Evolutionary conservation across 345 rosid genomes (phyloP).

Genomic region (Moricandia arvensis): DNA sequence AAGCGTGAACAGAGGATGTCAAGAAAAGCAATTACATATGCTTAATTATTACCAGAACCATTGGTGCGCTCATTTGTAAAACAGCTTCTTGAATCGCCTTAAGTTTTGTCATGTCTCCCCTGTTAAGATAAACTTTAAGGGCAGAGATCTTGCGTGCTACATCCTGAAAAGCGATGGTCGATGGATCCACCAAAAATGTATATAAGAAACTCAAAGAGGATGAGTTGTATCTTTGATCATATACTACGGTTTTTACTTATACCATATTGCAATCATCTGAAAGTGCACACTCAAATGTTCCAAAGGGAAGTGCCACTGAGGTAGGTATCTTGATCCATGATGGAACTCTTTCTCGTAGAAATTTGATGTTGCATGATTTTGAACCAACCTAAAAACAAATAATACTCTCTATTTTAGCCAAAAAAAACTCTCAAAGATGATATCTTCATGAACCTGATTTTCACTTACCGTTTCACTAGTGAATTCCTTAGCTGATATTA

Average conservation of each 20-base stretch:
- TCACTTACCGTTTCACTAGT: slow-evolving; percentile 65
- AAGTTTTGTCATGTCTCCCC: slow-evolving; percentile 52
- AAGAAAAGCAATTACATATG: not conserved
- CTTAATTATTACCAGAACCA: slow-evolving; percentile 25
- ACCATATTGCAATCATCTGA: slow-evolving; percentile 69
- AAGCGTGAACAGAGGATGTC: slow-evolving; percentile 15
- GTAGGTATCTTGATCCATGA: slow-evolving; percentile 92
- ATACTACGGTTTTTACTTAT: slow-evolving; percentile 12
- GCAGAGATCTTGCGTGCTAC: slow-evolving; percentile 40
- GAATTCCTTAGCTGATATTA: slow-evolving; percentile 80
- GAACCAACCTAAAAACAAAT: slow-evolving; percentile 75
- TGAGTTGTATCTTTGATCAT: not conserved
- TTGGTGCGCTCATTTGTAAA: slow-evolving; percentile 41
- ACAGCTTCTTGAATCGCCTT: slow-evolving; percentile 51
- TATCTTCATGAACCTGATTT: slow-evolving; percentile 2
- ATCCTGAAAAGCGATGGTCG: slow-evolving; percentile 38
- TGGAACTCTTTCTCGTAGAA: slow-evolving; percentile 76
- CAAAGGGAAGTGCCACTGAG: slow-evolving; percentile 92
- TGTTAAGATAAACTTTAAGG: slow-evolving; percentile 37
- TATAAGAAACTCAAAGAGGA: slow-evolving; percentile 2
- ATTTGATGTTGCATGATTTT: slow-evolving; percentile 84
- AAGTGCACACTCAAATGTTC: slow-evolving; percentile 81
- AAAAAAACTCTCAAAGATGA: not conserved
- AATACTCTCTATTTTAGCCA: not conserved
- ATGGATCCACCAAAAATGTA: not conserved